Evolutionary conservation across 768 basidiomycete species (phyloP).

Genomic region (Macrolepiota fuliginosa): DNA sequence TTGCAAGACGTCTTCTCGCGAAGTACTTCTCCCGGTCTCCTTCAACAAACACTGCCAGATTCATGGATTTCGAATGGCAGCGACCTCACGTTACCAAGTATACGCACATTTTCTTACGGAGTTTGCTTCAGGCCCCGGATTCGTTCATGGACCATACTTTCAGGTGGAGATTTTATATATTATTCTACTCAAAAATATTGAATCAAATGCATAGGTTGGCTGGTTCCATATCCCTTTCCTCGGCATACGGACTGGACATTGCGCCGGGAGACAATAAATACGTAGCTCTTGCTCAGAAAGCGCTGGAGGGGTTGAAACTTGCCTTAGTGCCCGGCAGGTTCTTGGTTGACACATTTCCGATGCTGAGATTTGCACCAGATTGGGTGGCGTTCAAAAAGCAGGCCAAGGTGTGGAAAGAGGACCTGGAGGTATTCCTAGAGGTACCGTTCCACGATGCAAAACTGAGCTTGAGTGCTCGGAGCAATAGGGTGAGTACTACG

Average conservation of each 20-base stretch:
- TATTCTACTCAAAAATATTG: no score
- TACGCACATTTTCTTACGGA: no score
- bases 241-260: constrained; percentile 45
- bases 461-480: no score
- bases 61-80: no score
- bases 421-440: constrained; percentile 4
- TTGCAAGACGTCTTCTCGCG: not conserved
- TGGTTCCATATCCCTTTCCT: not conserved
- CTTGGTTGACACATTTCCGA: constrained; percentile 48
- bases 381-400: constrained; percentile 34
- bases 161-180: no score
- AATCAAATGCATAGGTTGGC: not conserved
- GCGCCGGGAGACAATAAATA: constrained; percentile 39
- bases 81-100: no score
- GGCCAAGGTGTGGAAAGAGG: constrained; percentile 30
- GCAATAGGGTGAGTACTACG: no score
- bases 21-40: not conserved
- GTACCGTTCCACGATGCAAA: no score
- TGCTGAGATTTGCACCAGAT: constrained; percentile 29
- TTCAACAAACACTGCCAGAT: not conserved
- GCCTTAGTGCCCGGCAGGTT: constrained; percentile 51
- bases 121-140: no score
- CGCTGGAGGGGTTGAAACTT: constrained; percentile 46
- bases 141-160: no score
- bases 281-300: constrained; percentile 46